Base-by-base conservation (phyloP, 805 yeast species). In the Sugiyamaella boreocaroliniensis region DNA sequence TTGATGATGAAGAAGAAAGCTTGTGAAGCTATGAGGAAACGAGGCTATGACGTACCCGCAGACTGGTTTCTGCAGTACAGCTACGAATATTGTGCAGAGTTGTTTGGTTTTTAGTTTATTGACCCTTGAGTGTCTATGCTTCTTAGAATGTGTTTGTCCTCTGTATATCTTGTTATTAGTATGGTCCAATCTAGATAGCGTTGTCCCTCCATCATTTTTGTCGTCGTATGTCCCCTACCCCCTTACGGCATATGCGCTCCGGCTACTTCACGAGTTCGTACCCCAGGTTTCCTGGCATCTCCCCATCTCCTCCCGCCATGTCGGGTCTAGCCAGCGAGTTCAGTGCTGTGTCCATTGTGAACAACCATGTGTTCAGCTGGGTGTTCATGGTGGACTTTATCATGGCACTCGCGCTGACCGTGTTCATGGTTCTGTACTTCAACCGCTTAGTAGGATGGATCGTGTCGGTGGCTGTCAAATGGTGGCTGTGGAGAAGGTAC, bases 361-460 rank as follows among this genome's bases (percentile, higher is more conserved):
- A 62, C 47, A 53, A 56, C 48, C 58, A 58, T 51, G 64, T 60
- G 53, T 72, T 72, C 59, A 68, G 73, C 53, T 83, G 88, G 95
- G 88, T 87, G 19, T 92, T 90, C 68, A 71, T 90, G 57, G 84
- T 82, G 15, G 89, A 88, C 65, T 89, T 97, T 95, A 69, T 86
- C 32, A 71, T 89, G 54, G 76, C 85, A 2, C 75, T 86, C 29
- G 68, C 85, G 14, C 73, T 86, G 1, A 72, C 83, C 0, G 61
- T 87, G 0, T 77, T 84, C 20, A 75, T 86, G 49, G 69, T 89
- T 43, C 90, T 89, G 71, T 86, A 85, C 69, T 79, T 89, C 69
- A 83, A 85, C 60, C 76, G 97, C 52, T 69, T 83, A 3, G 65
- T 84, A 16, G 98, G 92, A 10, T 73, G 75, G 44, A 14, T 78